phyloP scores from a whole-genome alignment of 257 asterid genomes.

The Solanum pennellii region DNA sequence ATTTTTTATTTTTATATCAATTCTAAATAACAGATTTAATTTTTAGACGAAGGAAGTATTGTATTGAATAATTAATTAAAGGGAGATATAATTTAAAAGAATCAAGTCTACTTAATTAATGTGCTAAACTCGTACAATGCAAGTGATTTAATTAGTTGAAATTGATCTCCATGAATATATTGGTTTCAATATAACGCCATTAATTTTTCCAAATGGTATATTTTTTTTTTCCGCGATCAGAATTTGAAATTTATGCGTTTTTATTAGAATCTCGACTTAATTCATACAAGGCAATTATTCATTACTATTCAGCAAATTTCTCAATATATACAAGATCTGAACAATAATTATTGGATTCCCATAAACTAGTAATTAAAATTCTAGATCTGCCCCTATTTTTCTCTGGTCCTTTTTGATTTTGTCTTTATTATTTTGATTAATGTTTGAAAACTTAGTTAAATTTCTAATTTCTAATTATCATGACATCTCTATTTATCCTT shows the following conservation, averaged over 20 bases:
- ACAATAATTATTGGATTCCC: background rate
- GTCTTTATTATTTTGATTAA: background rate
- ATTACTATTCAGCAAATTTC: background rate
- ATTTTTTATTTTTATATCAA: too few relatives aligned
- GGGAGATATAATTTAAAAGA: background rate
- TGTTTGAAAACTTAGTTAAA: background rate
- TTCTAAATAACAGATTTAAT: too few relatives aligned
- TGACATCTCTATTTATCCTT: too few relatives aligned
- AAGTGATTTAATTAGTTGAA: background rate
- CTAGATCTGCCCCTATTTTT: background rate
- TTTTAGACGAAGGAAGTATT: background rate
- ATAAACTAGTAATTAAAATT: background rate
- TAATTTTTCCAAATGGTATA: background rate
- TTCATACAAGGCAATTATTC: background rate
- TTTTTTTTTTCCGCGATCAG: fast-evolving
- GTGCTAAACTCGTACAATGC: background rate
- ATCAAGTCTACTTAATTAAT: background rate
- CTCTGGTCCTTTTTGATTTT: background rate
- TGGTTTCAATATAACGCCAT: background rate
- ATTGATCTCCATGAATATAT: constrained; percentile 1
- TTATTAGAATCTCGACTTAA: background rate
- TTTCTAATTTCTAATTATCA: background rate
- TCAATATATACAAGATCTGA: background rate
- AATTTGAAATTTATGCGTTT: background rate
- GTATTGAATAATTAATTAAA: background rate